phyloP scores from a whole-genome alignment of 495 filamentous ascomycete species.

The Hypoxylon cercidicola region DNA sequence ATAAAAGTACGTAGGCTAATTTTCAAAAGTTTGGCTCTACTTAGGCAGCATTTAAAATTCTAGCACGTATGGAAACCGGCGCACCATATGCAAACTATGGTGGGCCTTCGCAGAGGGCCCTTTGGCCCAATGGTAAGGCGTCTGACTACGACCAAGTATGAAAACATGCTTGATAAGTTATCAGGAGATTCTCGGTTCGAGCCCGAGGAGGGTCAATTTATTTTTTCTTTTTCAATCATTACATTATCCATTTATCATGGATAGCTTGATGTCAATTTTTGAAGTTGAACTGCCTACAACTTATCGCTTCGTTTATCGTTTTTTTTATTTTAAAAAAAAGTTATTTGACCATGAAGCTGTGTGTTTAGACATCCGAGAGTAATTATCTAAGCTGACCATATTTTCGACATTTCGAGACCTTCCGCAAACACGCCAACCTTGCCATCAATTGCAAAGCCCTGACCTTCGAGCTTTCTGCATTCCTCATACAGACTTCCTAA shows the following conservation, averaged over 20 bases:
- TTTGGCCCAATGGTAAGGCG: conserved; percentile 28
- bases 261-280: no score
- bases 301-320: conserved; percentile 1
- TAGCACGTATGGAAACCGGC: no score
- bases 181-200: conserved; percentile 29
- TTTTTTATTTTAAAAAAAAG: no score
- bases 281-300: no score
- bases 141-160: conserved; percentile 22
- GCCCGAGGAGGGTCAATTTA: conserved; percentile 19
- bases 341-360: no score
- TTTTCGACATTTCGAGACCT: conserved; percentile 73
- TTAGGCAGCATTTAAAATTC: not conserved
- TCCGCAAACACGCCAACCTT: conserved; percentile 78
- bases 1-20: no score
- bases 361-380: no score
- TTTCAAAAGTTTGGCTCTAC: no score
- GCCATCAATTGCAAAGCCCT: conserved; percentile 78
- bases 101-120: not conserved
- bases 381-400: conserved; percentile 55
- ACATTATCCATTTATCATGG: no score
- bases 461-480: conserved; percentile 64
- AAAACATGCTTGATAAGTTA: conserved; percentile 7
- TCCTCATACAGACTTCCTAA: conserved; percentile 66
- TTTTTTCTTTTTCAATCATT: conserved; percentile 2
- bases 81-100: not conserved